Base-by-base conservation (phyloP, 768 basidiomycete genomes). In the Termitomyces sp. region DNA sequence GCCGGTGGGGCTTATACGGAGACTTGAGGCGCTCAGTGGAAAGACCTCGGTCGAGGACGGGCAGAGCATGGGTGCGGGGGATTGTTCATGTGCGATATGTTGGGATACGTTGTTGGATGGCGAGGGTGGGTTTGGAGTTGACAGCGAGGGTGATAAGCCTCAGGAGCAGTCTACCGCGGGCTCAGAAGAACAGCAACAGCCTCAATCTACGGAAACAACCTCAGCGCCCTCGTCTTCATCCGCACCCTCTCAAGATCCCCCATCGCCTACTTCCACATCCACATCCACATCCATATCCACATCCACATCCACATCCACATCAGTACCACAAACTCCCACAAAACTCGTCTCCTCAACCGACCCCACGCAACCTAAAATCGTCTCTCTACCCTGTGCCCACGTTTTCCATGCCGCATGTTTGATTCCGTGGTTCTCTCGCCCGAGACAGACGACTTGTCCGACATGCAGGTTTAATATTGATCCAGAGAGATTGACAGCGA, bases 401-500 rank as follows among this genome's bases (percentile, higher is more conserved):
- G 83, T 89, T 51, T 92, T 91, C 73, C 90, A 92, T 62, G 80
- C 87, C 1, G 75, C 83, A 0, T 92, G 90, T 69, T 79, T 92
- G 37, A 67, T 87, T 10, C 90, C 90, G 1, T 92, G 90, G 90
- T 92, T 92, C 68, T 82, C 89, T 3, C 76, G 87, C 56, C 86
- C 89, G 11, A 78, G 76, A 43, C 86, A 87, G 61, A 91, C 90
- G 19, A 91, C 90, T 1, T 92, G 90, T 62, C 90, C 90, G 0
- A 88, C 87, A 0, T 92, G 90, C 70, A 74, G 90, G 60, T 92
- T 92, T 63, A 85, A 92, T 60, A 81, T 92, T 53, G 90, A 92
- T 64, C 90, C 90, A 0, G 84, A 89, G 54, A 85, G 85, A 55
- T 68, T 91, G 46, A 89, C 87, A 0, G 68, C 67, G 12, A 65